phyloP scores from a whole-genome alignment of 148 eudicot species.

The Rhododendron williamsianum region DNA sequence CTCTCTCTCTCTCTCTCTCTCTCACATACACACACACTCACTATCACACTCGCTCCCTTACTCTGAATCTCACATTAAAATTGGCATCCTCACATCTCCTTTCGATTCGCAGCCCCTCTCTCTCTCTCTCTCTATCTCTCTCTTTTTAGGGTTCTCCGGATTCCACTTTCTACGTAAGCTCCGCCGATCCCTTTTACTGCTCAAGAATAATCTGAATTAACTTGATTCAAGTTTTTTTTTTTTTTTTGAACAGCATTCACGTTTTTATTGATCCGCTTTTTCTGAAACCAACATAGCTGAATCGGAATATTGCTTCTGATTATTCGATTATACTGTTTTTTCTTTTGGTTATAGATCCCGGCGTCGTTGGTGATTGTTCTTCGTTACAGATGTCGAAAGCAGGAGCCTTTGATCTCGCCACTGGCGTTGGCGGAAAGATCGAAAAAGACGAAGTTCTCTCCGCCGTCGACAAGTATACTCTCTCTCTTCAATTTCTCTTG shows the following conservation, averaged over 20 bases:
- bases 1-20: background rate
- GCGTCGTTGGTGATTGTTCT: background rate
- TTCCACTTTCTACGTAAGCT: background rate
- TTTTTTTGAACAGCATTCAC: background rate
- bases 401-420: constrained; percentile 85
- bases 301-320: background rate
- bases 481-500: background rate
- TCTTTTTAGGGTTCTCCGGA: background rate
- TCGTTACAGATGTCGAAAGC: constrained; percentile 61
- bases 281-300: background rate
- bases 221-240: background rate
- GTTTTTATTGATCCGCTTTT: background rate
- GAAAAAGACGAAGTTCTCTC: constrained; percentile 59
- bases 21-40: background rate
- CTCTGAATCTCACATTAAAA: background rate
- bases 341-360: background rate
- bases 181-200: background rate
- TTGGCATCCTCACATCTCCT: too few relatives aligned
- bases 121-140: background rate
- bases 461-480: constrained; percentile 75
- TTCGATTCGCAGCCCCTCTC: background rate
- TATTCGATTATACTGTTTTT: background rate
- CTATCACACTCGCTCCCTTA: background rate
- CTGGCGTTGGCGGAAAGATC: constrained; percentile 91
- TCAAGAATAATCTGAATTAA: background rate